Conservation (phyloP, 129 eudicot species). For the Helianthus annuus region HanXRQr2.0-SUNRISE NC_035436.2:146736503-146737002, state of each 20-base stretch:
- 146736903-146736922: not conserved
- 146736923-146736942: slow-evolving; percentile 16
- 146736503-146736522: slow-evolving; percentile 70
- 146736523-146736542: slow-evolving; percentile 75
- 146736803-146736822: slow-evolving; percentile 88
- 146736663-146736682: slow-evolving; percentile 87
- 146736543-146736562: slow-evolving; percentile 96
- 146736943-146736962: slow-evolving; percentile 29
- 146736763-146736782: slow-evolving; percentile 83
- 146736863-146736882: slow-evolving; percentile 46
- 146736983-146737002: slow-evolving; percentile 27
- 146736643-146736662: slow-evolving; percentile 85
- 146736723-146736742: slow-evolving; percentile 78
- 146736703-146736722: slow-evolving; percentile 81
- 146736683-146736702: slow-evolving; percentile 81
- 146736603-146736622: slow-evolving; percentile 86
- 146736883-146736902: slow-evolving; percentile 11
- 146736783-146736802: slow-evolving; percentile 94
- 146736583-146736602: slow-evolving; percentile 80
- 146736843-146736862: slow-evolving; percentile 51
- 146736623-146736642: slow-evolving; percentile 83
- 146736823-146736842: slow-evolving; percentile 84
- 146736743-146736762: slow-evolving; percentile 64
- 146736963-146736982: slow-evolving; percentile 33
- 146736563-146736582: slow-evolving; percentile 75